Evolutionary conservation across 1,284 basidiomycete species (phyloP), one percentile per base, ranked within the genome.

Genomic region (Gomphus bonarii): DNA sequence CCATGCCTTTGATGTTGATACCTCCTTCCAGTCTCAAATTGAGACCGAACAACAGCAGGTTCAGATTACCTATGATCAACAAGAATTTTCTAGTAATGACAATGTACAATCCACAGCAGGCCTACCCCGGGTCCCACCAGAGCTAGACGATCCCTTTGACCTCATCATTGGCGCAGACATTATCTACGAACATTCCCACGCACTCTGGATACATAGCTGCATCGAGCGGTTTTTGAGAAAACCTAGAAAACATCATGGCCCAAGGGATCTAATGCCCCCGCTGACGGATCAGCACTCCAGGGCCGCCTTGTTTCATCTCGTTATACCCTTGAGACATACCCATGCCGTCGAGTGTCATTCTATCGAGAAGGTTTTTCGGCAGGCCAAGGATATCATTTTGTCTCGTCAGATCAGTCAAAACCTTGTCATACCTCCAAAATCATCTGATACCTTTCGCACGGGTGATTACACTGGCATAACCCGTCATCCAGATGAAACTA

Each of bases 81-180:
- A 40, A 16, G 16, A 40, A 14, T 3, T 40, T 40, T n/a, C n/a
- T 16, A 7, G 5, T n/a, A n/a, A 40, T n/a, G 8, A 40, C 4
- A 16, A 40, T 14, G 8, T 31, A 7, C 33, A 35, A 50, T 9
- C 18, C 42, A 25, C 16, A 2, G 18, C 42, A 11, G 8, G 9
- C 18, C 9, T 9, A 3, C 10, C 18, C 5, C 11, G 7, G 7
- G 9, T 50, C 4, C 18, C 40, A 33, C 40, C 52, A 20, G 14
- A 16, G 38, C 12, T 54, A 5, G 22, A 54, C 25, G 9, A 6
- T 6, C 72, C 76, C 0, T 91, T 89, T 67, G 84, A 91, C 61
- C 55, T 86, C 22, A 69, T 89, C 10, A 69, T 89, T 42, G 89
- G 85, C 3, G 85, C 88, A 0, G 88, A 92, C 65, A 77, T 91